Evolutionary conservation across 257 asterid genomes (phyloP), one percentile per base, ranked within the genome.

Genomic region (Nicotiana noctiflora): DNA sequence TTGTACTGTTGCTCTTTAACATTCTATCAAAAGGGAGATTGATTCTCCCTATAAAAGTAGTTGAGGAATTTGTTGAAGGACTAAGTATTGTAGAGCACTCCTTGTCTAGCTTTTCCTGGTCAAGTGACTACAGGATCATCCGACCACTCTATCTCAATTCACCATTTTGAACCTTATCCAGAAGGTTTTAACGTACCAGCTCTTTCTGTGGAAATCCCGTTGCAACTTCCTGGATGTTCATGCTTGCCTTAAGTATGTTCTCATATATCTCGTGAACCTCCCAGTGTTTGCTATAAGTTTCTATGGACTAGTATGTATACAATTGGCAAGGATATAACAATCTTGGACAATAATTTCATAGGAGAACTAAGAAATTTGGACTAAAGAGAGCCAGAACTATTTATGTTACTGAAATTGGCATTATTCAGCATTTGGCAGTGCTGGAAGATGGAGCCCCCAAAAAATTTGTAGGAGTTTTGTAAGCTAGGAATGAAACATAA

Each of bases 181-280:
- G 31, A 82, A 78, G 76, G 79, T 44, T 40, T 78, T 67, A 44
- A 25, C 57, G 81, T 77, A 68, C 76, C 67, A 31, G 85, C 66
- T 37, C 74, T 40, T 40, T 40, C 81, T 63, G 19, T 67, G 53
- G 53, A 67, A 67, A 52, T 79, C 49, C 52, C 52, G 32, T 32
- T 18, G 52, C 51, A 31, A 66, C 75, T 17, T 66, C 3, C 53
- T 40, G 53, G 29, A 34, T 6, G 57, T 52, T 52, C 57, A 34
- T 67, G 53, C 53, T 67, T 67, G 76, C 53, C 18, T 34, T 67
- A n/a, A 52, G 40, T 67, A 13, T 21, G 55, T 67, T 67, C 76
- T 34, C 29, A 67, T 52, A n/a, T 66, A 37, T 67, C 0, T 21
- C 53, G 53, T 67, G 76, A 67, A 67, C 53, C 29, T 34, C 19